phyloP scores from a whole-genome alignment of 2,329 filamentous ascomycete genomes.

The Podosphaera fusca region DNA sequence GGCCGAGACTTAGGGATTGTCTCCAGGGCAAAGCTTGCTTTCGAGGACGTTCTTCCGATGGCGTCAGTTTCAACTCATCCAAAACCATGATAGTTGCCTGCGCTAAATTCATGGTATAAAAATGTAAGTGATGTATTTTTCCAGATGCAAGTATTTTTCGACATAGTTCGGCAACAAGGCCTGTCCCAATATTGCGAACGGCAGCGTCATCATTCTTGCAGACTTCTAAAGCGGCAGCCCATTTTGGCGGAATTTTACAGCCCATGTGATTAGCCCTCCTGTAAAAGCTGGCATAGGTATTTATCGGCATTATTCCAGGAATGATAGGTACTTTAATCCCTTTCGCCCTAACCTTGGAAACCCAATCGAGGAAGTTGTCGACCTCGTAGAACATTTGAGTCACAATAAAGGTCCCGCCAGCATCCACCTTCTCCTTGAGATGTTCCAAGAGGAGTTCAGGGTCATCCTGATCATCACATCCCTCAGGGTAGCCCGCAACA shows the following conservation, averaged over 20 bases:
- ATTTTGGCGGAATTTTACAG: constrained; percentile 57
- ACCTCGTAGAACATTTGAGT: constrained; percentile 99
- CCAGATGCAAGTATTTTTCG: constrained; percentile 61
- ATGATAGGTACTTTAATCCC: constrained; percentile 71
- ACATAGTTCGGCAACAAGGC: constrained; percentile 74
- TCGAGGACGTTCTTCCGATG: constrained; percentile 51
- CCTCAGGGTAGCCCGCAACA: constrained; percentile 89
- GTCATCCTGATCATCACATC: constrained; percentile 78
- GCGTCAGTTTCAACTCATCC: constrained; percentile 66
- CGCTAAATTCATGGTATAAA: constrained; percentile 98
- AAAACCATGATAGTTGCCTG: constrained; percentile 86
- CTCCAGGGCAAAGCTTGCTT: constrained; percentile 92
- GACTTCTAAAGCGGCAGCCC: constrained; percentile 64
- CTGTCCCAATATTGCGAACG: constrained; percentile 73
- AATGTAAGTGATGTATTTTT: constrained; percentile 58
- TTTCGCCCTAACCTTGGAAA: constrained; percentile 58
- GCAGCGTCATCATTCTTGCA: constrained; percentile 93
- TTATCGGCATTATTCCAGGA: constrained; percentile 80
- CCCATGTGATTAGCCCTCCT: constrained; percentile 81
- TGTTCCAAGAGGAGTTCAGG: constrained; percentile 71
- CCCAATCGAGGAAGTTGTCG: constrained; percentile 85
- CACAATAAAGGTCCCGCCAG: constrained; percentile 78
- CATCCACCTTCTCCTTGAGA: constrained; percentile 91
- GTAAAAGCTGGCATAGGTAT: constrained; percentile 82
- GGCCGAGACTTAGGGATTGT: constrained; percentile 71